A percentile compares a stretch with the other conserved stretches of the same genome.
phyloP scores from a whole-genome alignment of 331 rosid genomes.

The Acacia pycnantha region DNA sequence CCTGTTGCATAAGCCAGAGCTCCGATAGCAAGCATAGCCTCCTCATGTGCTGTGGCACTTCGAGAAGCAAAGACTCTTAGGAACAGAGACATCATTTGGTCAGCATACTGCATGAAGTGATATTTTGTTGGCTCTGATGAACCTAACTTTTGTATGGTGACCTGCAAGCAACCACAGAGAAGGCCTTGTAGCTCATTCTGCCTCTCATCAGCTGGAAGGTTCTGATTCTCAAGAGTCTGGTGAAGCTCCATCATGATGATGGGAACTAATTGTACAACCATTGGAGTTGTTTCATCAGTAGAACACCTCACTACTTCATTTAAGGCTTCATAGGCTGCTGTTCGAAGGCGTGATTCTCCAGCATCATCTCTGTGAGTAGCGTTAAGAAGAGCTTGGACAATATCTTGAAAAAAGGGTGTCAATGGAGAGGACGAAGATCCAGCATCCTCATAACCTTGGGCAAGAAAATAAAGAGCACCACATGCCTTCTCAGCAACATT shows the following conservation, averaged over 20 bases:
- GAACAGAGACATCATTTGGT: conserved; percentile 76
- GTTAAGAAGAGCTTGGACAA: conserved; percentile 66
- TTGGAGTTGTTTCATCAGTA: conserved; percentile 69
- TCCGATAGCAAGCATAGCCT: conserved; percentile 92
- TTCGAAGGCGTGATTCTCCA: conserved; percentile 78
- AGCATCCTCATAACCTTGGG: conserved; percentile 82
- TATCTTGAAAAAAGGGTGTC: conserved; percentile 69
- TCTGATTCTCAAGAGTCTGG: conserved; percentile 66
- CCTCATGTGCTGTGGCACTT: conserved; percentile 89
- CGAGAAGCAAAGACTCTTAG: conserved; percentile 73
- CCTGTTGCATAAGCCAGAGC: conserved; percentile 78
- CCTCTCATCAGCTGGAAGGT: conserved; percentile 60
- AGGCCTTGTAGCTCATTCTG: conserved; percentile 84
- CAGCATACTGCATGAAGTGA: conserved; percentile 67
- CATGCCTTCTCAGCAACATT: conserved; percentile 93
- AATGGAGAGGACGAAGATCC: conserved; percentile 57
- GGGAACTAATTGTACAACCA: conserved; percentile 69
- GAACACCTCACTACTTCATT: conserved; percentile 89
- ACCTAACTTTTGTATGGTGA: conserved; percentile 79
- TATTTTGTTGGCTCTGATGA: conserved; percentile 62
- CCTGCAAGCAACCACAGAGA: conserved; percentile 91
- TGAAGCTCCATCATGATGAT: conserved; percentile 69
- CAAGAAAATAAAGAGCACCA: conserved; percentile 81
- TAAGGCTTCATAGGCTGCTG: conserved; percentile 81
- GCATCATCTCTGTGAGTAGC: conserved; percentile 78